phyloP scores from a whole-genome alignment of 140 eudicot species.

The Ambrosia hybrid region DNA sequence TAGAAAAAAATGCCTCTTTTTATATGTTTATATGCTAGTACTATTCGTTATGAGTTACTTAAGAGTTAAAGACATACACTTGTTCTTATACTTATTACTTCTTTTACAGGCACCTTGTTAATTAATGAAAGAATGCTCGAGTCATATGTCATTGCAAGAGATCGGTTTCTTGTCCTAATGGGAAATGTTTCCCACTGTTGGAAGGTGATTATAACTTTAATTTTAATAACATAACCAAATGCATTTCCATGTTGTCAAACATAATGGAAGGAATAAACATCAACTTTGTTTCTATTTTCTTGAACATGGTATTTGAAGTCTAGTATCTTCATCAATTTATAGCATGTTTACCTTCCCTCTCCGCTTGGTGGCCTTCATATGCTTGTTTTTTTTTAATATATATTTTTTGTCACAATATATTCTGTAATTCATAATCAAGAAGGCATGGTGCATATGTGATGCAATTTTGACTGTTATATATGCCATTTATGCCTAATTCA shows the following conservation, averaged over 20 bases:
- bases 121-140: conserved; percentile 96
- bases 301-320: neutral
- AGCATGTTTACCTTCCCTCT: neutral
- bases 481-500: neutral
- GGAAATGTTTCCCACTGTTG: conserved; percentile 93
- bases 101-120: conserved; percentile 76
- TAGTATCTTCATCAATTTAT: conserved; percentile 1
- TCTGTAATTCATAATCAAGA: conserved; percentile 1
- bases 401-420: conserved; percentile 3
- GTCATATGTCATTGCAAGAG: no score
- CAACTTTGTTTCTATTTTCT: neutral
- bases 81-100: conserved; percentile 4
- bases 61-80: neutral
- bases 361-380: neutral
- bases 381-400: no score
- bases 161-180: conserved; percentile 88
- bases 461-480: neutral
- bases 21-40: neutral
- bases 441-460: neutral
- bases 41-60: neutral
- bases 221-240: neutral
- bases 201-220: conserved; percentile 60
- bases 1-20: neutral
- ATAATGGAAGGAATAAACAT: neutral
- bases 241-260: neutral